These are phyloP conservation scores for Carex myosuroides DNA, from an alignment of 176 grass and related monocot species.

Conservation along the genomic window DNA sequence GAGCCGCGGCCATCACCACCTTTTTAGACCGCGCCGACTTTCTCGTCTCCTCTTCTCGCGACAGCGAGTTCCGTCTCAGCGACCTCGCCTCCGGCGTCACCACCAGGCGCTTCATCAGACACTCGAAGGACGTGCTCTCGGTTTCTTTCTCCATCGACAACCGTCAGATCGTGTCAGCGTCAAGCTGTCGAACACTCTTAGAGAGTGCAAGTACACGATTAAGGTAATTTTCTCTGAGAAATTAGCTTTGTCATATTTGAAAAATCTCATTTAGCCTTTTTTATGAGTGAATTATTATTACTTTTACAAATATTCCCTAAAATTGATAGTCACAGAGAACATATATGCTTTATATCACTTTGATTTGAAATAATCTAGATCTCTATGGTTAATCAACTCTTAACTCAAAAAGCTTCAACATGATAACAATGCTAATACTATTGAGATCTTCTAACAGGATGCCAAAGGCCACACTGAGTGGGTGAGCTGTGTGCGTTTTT, in stretches of 20 bases:
- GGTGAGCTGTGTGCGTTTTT: constrained; percentile 57
- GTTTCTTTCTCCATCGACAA: constrained; percentile 85
- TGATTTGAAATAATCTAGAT: not conserved
- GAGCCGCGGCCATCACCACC: constrained; percentile 41
- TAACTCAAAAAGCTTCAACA: not conserved
- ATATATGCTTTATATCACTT: not conserved
- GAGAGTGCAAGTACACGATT: constrained; percentile 84
- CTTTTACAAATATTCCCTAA: not conserved
- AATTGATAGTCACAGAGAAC: not conserved
- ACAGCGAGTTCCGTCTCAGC: constrained; percentile 74
- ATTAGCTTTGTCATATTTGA: not conserved
- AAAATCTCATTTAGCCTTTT: not conserved
- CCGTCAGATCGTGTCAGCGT: constrained; percentile 72
- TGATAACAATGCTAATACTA: not conserved
- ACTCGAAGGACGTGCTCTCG: constrained; percentile 68
- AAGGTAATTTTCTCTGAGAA: constrained; percentile 30
- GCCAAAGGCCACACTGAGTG: constrained; percentile 45
- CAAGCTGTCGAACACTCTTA: constrained; percentile 82
- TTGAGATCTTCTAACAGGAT: not conserved
- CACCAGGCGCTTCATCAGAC: constrained; percentile 52
- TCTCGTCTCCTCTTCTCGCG: constrained; percentile 52
- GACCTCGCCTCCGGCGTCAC: constrained; percentile 53
- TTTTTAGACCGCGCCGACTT: constrained; percentile 43
- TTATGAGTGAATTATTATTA: not conserved
- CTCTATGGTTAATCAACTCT: too few relatives aligned